phyloP scores from a whole-genome alignment of 192 early-diverging fungal genomes.

The Coemansia sp. region DNA sequence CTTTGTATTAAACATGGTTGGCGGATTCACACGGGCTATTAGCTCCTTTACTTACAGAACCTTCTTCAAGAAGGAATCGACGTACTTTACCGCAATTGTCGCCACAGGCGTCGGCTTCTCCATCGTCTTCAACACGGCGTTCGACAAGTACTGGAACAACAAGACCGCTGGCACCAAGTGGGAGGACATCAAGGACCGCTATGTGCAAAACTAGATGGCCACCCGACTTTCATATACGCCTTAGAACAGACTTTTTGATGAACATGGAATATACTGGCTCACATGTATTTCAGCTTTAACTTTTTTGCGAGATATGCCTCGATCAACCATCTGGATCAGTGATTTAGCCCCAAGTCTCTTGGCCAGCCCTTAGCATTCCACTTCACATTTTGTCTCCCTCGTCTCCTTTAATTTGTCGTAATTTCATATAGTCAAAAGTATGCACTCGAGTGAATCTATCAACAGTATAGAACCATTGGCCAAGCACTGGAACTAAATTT shows the following conservation, averaged over 20 bases:
- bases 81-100: constrained; percentile 50
- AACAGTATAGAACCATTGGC: not conserved
- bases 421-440: not conserved
- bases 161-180: constrained; percentile 54
- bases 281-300: too few relatives aligned
- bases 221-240: not conserved
- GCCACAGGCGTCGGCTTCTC: constrained; percentile 38
- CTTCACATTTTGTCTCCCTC: not conserved
- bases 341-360: not conserved
- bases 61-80: constrained; percentile 55
- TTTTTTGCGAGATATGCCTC: too few relatives aligned
- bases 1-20: constrained; percentile 24
- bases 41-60: constrained; percentile 44
- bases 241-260: too few relatives aligned
- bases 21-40: constrained; percentile 37
- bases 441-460: not conserved
- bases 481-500: not conserved
- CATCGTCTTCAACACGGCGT: constrained; percentile 42
- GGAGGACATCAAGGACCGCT: constrained; percentile 51
- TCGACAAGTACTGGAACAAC: constrained; percentile 51
- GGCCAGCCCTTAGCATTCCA: not conserved
- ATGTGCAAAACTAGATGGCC: constrained; percentile 21
- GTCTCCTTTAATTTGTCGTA: not conserved
- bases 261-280: too few relatives aligned
- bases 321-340: not conserved